A percentile compares a stretch with the other conserved stretches of the same genome.
Evolutionary conservation across 208 protist species (phyloP).

Genomic region (Tritrichomonas foetus): DNA sequence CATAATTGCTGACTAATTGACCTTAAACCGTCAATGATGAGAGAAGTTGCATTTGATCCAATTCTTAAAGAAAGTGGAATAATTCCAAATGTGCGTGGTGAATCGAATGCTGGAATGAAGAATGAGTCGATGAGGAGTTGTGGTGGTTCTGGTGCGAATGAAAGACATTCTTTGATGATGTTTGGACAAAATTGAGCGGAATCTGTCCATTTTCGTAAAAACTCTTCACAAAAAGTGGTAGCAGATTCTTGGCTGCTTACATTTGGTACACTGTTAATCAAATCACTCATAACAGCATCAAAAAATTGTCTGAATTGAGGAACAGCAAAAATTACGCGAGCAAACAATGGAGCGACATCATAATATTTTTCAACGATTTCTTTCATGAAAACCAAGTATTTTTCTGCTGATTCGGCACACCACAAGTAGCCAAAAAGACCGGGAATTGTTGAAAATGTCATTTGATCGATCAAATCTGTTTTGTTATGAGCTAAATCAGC

Average conservation of each 20-base stretch:
- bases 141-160: background rate
- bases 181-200: background rate
- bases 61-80: background rate
- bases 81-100: constrained; percentile 14
- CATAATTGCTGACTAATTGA: background rate
- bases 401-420: background rate
- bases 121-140: background rate
- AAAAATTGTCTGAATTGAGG: constrained; percentile 8
- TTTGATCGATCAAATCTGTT: background rate
- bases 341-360: background rate
- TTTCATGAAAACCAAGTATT: background rate
- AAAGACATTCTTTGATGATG: background rate
- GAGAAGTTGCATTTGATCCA: background rate
- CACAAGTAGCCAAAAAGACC: constrained; percentile 23
- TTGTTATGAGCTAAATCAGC: background rate
- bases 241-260: background rate
- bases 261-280: background rate
- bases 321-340: background rate
- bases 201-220: background rate
- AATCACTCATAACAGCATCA: background rate
- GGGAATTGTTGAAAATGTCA: constrained; percentile 10
- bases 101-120: background rate
- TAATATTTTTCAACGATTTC: background rate
- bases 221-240: background rate
- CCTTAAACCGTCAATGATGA: background rate